These are phyloP conservation scores for Blastocystis sp. DNA, from an alignment of 352 stramenopile species.

Conservation along the genomic window DNA sequence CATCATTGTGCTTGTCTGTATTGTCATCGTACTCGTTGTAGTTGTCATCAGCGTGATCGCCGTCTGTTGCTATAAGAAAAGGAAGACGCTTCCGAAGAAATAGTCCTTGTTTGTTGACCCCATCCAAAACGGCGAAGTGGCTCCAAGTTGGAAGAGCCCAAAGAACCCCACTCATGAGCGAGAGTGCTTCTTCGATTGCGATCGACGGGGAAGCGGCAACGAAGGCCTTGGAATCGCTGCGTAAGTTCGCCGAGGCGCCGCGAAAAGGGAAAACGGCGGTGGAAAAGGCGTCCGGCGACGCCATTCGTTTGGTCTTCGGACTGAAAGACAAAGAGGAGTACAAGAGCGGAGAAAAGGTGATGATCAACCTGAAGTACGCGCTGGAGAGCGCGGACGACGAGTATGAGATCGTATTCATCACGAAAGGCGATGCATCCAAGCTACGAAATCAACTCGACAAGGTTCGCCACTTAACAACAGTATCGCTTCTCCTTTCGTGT, in stretches of 20 bases:
- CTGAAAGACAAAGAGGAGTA: constrained; percentile 34
- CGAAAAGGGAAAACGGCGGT: not conserved
- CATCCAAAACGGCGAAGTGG: not conserved
- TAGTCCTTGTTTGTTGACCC: not conserved
- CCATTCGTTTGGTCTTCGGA: constrained; percentile 40
- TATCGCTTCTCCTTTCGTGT: not conserved
- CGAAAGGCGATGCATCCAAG: constrained; percentile 24
- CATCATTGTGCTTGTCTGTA: too few relatives aligned
- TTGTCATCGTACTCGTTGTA: not conserved
- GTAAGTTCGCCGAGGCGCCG: not conserved
- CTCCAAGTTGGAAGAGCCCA: not conserved
- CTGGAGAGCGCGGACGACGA: not conserved
- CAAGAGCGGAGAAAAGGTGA: constrained; percentile 23
- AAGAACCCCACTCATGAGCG: not conserved
- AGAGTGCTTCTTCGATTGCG: not conserved
- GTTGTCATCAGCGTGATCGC: not conserved
- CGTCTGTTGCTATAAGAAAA: not conserved
- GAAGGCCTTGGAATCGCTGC: constrained; percentile 40
- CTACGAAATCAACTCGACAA: not conserved
- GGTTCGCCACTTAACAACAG: constrained; percentile 25
- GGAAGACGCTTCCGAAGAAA: too few relatives aligned
- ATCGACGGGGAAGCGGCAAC: constrained; percentile 53
- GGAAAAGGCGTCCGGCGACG: not conserved
- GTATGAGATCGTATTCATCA: constrained; percentile 52
- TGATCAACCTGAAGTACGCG: not conserved